phyloP scores from a whole-genome alignment of 192 early-diverging fungal genomes.

The Entomortierella beljakovae region DNA sequence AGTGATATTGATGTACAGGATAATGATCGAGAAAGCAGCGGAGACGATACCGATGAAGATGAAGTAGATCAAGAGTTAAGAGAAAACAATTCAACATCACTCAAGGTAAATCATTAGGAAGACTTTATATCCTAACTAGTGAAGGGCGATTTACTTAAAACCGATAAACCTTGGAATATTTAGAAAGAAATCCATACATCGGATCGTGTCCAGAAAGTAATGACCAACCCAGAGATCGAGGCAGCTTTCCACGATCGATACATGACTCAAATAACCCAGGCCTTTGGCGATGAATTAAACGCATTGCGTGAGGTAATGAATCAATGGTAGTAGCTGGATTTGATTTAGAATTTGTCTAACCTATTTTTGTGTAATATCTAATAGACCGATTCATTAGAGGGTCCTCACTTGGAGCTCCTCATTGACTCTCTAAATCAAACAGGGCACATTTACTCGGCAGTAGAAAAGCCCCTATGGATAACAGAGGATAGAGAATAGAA shows the following conservation, averaged over 20 bases:
- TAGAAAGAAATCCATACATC: slow-evolving; percentile 50
- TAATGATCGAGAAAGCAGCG: slow-evolving; percentile 40
- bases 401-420: slow-evolving; percentile 38
- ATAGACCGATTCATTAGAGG: slow-evolving; percentile 48
- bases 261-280: slow-evolving; percentile 49
- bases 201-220: slow-evolving; percentile 37
- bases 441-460: slow-evolving; percentile 35
- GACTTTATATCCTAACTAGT: not conserved
- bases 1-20: slow-evolving; percentile 32
- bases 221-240: slow-evolving; percentile 50
- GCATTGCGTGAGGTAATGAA: slow-evolving; percentile 39
- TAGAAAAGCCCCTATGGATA: slow-evolving; percentile 53
- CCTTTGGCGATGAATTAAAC: slow-evolving; percentile 49
- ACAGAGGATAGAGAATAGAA: slow-evolving; percentile 17
- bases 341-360: not conserved
- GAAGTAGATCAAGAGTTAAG: slow-evolving; percentile 46
- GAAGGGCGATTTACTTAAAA: no score
- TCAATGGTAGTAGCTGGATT: not conserved
- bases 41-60: slow-evolving; percentile 36
- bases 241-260: slow-evolving; percentile 46
- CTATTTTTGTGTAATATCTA: not conserved
- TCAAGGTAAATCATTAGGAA: slow-evolving; percentile 9
- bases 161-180: not conserved
- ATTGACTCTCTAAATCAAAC: slow-evolving; percentile 55
- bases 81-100: slow-evolving; percentile 1